Base-by-base conservation (phyloP, 2,329 filamentous ascomycete species). In the Diplodia scrobiculata region DNA sequence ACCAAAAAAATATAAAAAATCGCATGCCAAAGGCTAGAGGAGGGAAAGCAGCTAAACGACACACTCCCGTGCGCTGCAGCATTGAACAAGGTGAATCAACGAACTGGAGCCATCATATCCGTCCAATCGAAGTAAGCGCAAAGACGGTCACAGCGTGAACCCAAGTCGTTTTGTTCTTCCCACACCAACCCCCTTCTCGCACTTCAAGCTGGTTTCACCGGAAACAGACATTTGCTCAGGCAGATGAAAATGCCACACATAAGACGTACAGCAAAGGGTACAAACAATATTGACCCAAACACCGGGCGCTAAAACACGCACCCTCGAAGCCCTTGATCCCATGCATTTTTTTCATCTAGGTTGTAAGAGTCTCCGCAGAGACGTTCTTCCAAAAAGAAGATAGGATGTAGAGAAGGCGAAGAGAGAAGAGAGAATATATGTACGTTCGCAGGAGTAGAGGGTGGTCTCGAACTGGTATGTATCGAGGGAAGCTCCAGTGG, bases 381-480 rank as follows among this genome's bases (percentile, higher is more conserved):
- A 25, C 6, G 9, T 13, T 19, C 36, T 59, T 47, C 21, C 27
- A n/a, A 47, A 32, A 32, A 48, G 14, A 47, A 7, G n/a, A 29
- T 48, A 25, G 52, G 29, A 21, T 17, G 17, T 11, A 36, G 17
- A 41, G 21, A 13, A 19, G 54, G 0, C 5, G 27, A 17, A 25
- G 17, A 13, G 29, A 27, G 45, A 36, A 19, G 17, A 36, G 32
- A 36, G 32, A 17, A 50, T 62, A 62, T 62, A 5, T 25, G 25
- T 62, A 62, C 58, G 58, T 50, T 50, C 58, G 58, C 19, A 60
- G 38, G 38, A 32, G 29, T 29, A 45, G n/a, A 29, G 25, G 25
- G 54, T 45, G n/a, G 21, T 51, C 13, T 50, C 41, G 38, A 58
- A 50, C 19, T 3, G 41, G 5, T 45, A 45, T 19, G 41, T 45